Evolutionary conservation across 2,329 filamentous ascomycete genomes (phyloP).

Genomic region (Pochonia chlamydosporia): DNA sequence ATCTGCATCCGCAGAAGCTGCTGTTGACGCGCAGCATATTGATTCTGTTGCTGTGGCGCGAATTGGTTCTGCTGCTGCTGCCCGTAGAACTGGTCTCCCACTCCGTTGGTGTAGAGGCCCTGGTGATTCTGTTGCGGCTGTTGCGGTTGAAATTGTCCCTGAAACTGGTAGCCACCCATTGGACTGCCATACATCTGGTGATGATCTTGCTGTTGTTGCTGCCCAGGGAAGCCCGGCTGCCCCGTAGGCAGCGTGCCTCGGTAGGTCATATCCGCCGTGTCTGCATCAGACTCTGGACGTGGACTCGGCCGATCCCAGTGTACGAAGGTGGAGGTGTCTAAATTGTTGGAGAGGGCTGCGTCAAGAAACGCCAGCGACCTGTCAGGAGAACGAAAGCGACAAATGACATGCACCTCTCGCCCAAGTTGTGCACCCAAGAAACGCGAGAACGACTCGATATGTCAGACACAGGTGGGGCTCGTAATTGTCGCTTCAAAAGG

Average conservation of each 20-base stretch:
- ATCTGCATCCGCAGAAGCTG: conserved; percentile 17
- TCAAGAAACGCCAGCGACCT: background rate
- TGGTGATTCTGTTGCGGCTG: conserved; percentile 16
- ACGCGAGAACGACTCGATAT: background rate
- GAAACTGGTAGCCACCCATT: conserved; percentile 14
- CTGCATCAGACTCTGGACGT: conserved; percentile 11
- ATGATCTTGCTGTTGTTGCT: conserved; percentile 13
- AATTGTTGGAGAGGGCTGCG: background rate
- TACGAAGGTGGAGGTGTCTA: background rate
- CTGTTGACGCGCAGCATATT: conserved; percentile 16
- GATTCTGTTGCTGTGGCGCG: conserved; percentile 15
- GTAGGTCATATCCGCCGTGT: conserved; percentile 29
- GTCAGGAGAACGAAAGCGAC: background rate
- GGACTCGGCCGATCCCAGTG: background rate
- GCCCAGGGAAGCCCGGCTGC: conserved; percentile 21
- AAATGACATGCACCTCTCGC: too few species aligned
- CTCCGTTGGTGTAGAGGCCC: conserved; percentile 6
- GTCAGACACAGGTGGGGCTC: background rate
- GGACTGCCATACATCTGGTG: conserved; percentile 18
- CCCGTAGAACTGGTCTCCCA: conserved; percentile 14
- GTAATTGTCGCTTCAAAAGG: background rate
- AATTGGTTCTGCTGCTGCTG: conserved; percentile 14
- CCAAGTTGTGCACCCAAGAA: background rate
- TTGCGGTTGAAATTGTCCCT: conserved; percentile 18
- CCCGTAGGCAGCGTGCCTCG: conserved; percentile 23